Percentiles rank a stretch among this genome's conserved stretches.
Evolutionary conservation across 2,329 filamentous ascomycete genomes (phyloP).

Genomic region (Orbilia quercus): DNA sequence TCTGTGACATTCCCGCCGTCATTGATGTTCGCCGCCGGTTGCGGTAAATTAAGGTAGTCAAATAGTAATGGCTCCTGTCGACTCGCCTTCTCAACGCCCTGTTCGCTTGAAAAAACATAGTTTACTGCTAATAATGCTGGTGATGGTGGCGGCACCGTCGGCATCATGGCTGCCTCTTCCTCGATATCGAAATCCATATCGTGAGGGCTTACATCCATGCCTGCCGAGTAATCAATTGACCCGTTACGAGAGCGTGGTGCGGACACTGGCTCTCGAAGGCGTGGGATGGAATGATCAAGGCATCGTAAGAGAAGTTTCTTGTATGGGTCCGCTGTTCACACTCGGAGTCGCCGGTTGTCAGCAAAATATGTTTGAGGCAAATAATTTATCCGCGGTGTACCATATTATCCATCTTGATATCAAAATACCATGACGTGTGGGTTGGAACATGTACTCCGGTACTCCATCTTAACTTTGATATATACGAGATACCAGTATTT

Average conservation of each 20-base stretch:
- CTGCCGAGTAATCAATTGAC: conserved; percentile 40
- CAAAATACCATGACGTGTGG: neutral
- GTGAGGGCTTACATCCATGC: neutral
- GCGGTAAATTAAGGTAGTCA: conserved; percentile 28
- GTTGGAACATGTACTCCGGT: conserved; percentile 1
- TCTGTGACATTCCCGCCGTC: conserved; percentile 30
- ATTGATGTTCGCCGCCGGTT: conserved; percentile 31
- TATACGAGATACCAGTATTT: conserved; percentile 1
- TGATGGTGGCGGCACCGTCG: conserved; percentile 54
- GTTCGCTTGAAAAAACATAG: conserved; percentile 14
- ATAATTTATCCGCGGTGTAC: conserved; percentile 10
- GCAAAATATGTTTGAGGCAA: conserved; percentile 20
- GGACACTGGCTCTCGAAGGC: conserved; percentile 27
- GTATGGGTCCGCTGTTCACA: conserved; percentile 49
- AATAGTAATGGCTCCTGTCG: conserved; percentile 20
- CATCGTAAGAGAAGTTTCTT: conserved; percentile 54
- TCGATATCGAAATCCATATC: conserved; percentile 31
- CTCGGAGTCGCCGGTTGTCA: conserved; percentile 5
- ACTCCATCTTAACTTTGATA: conserved; percentile 12
- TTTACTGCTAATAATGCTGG: conserved; percentile 32
- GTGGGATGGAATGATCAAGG: conserved; percentile 50
- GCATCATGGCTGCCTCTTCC: conserved; percentile 33
- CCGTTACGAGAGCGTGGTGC: conserved; percentile 39
- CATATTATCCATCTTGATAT: conserved; percentile 25
- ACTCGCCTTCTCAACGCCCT: conserved; percentile 7